Conservation (phyloP, 306 rosid species). For the Elaeagnus macrophylla region DNA sequence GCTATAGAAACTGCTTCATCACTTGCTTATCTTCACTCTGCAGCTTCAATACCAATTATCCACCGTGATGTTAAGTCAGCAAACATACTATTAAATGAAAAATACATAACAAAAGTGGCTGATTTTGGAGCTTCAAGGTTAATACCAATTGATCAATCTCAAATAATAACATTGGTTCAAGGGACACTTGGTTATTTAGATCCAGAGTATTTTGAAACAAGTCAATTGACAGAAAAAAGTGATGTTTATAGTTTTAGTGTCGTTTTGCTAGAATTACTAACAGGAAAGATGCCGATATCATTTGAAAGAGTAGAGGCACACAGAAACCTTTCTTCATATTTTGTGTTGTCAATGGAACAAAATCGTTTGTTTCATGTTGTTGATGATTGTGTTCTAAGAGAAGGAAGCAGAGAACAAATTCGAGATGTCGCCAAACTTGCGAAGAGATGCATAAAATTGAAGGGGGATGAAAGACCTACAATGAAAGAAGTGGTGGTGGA, state of each 20-base stretch:
- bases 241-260: conserved; percentile 21
- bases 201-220: conserved; percentile 8
- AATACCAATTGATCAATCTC: conserved; percentile 3
- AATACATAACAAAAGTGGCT: conserved; percentile 9
- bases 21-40: conserved; percentile 10
- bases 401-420: background rate
- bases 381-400: background rate
- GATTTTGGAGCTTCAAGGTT: conserved; percentile 18
- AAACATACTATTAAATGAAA: conserved; percentile 6
- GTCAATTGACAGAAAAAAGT: background rate
- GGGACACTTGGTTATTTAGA: conserved; percentile 17
- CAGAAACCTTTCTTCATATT: too few relatives aligned
- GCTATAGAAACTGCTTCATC: conserved; percentile 9
- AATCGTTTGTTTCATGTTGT: background rate
- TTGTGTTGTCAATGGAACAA: too few relatives aligned
- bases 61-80: conserved; percentile 16
- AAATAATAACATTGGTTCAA: conserved; percentile 9
- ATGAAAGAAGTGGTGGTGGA: conserved; percentile 7
- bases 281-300: conserved; percentile 2
- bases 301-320: background rate
- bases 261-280: conserved; percentile 8
- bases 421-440: conserved; percentile 9
- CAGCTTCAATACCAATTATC: conserved; percentile 13
- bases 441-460: conserved; percentile 15
- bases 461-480: conserved; percentile 1